Percentiles rank a stretch among this genome's conserved stretches.
These are phyloP conservation scores for Candida ficus DNA, from an alignment of 805 yeast species.

Conservation along the genomic window DNA sequence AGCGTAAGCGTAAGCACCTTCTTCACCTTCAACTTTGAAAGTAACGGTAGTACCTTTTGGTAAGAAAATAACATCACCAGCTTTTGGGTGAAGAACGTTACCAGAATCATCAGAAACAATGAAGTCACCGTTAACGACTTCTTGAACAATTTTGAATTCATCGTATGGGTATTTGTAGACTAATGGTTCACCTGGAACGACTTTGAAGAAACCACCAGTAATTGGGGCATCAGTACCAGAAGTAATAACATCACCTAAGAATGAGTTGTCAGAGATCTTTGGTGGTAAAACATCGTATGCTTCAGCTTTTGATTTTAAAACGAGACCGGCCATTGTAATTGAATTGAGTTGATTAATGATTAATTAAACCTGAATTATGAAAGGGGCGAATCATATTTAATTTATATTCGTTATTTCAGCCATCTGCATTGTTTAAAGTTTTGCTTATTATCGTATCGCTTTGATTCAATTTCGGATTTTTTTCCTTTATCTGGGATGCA, in stretches of 20 bases:
- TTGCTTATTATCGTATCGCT: too few relatives aligned
- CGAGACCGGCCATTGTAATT: constrained; percentile 5
- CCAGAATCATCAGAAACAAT: constrained; percentile 61
- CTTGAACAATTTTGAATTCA: constrained; percentile 65
- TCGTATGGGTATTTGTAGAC: constrained; percentile 59
- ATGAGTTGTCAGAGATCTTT: constrained; percentile 58
- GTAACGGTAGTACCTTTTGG: constrained; percentile 65
- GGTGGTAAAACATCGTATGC: constrained; percentile 56
- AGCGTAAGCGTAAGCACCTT: constrained; percentile 42
- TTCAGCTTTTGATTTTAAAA: constrained; percentile 46
- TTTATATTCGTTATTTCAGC: too few relatives aligned
- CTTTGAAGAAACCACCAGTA: constrained; percentile 64
- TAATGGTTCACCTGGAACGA: constrained; percentile 63
- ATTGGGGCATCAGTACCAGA: constrained; percentile 56
- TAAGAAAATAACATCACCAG: constrained; percentile 67
- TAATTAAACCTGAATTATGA: too few relatives aligned
- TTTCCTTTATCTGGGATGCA: too few relatives aligned
- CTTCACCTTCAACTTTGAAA: constrained; percentile 57
- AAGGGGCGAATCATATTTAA: too few relatives aligned
- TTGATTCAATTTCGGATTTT: too few relatives aligned
- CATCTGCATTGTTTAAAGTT: too few relatives aligned
- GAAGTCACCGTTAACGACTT: constrained; percentile 62
- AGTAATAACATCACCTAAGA: constrained; percentile 57
- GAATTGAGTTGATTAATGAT: background rate
- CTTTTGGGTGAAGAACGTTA: constrained; percentile 45